Base-by-base conservation (phyloP, 192 early-diverging fungal species). In the Podochytrium sp. region DNA sequence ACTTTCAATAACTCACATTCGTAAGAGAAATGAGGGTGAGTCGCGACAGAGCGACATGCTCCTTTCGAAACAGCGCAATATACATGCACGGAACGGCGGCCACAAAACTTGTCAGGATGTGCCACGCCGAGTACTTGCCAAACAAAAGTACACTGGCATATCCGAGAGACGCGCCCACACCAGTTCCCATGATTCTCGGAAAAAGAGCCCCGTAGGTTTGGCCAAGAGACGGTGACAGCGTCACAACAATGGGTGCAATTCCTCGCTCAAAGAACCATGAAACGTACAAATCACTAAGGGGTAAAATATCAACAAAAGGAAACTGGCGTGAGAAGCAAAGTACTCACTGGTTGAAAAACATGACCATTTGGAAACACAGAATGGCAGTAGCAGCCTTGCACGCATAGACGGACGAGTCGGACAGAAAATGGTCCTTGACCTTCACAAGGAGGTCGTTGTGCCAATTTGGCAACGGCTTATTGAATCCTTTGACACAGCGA, bases 321-420 rank as follows among this genome's bases (percentile, higher is more conserved):
- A 6, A 39, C 6, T 7, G n/a, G n/a, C 10, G 43, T 47, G n/a
- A 47, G n/a, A 47, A 47, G 47, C 47, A 61, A 35, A 18, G 23
- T 5, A 56, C 72, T 65, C 30, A 74, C 72, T 63, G 74, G 14
- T 57, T 43, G 52, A 29, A 53, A 49, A 37, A 65, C 35, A 75
- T 37, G 37, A 67, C 58, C 32, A 75, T 37, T 14, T 57, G 56
- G 27, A 75, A 32, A 33, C 43, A 59, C 20, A 67, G 57, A 30
- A 75, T 37, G 7, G 74, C 74, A 3, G 37, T 37, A 20, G 73
- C 43, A 25, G n/a, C 34, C 41, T 75, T 75, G 20, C 66, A 58
- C 16, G 32, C 62, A 38, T 75, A 75, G 0, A 75, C 40, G 2
- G 74, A 75, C 23, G 16, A 16, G 29, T n/a, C 3, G 4, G 60